Evolutionary conservation across 257 asterid species (phyloP).

Genomic region (Nicotiana obtusifolia): DNA sequence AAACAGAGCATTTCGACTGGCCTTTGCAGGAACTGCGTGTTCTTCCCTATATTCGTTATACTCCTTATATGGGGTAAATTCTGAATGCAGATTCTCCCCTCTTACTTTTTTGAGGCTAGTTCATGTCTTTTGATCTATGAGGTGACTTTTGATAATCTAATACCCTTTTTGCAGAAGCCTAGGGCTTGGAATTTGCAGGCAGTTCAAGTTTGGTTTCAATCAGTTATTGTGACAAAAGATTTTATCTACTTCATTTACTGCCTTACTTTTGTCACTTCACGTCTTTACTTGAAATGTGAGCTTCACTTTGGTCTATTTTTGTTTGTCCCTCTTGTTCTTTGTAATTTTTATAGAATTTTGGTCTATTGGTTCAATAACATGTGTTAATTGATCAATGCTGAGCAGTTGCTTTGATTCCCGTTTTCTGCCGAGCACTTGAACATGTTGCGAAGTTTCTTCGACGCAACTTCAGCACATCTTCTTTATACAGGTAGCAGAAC

Average conservation of each 20-base stretch:
- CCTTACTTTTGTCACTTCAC: conserved; percentile 67
- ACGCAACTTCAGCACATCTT: conserved; percentile 74
- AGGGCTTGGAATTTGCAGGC: conserved; percentile 91
- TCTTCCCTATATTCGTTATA: conserved; percentile 66
- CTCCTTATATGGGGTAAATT: conserved; percentile 77
- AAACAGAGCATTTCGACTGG: conserved; percentile 60
- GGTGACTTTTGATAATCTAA: conserved; percentile 20
- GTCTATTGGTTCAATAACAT: neutral
- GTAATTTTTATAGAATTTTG: neutral
- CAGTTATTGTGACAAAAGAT: conserved; percentile 69
- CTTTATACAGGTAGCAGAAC: conserved; percentile 59
- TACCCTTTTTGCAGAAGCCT: conserved; percentile 60
- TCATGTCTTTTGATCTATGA: neutral
- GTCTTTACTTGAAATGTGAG: conserved; percentile 79
- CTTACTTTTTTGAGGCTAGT: neutral
- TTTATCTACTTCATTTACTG: conserved; percentile 78
- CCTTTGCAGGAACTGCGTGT: conserved; percentile 74
- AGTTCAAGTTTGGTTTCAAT: conserved; percentile 80
- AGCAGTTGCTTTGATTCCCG: conserved; percentile 85
- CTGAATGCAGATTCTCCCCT: conserved; percentile 4
- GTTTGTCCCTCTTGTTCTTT: conserved; percentile 6
- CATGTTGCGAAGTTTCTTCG: conserved; percentile 80
- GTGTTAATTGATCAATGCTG: conserved; percentile 11
- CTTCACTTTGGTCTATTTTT: too few relatives aligned
- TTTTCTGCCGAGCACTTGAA: conserved; percentile 69